A percentile compares a stretch with the other conserved stretches of the same genome.
Evolutionary conservation across 148 eudicot species (phyloP).

Genomic region (Bassia scoparia): DNA sequence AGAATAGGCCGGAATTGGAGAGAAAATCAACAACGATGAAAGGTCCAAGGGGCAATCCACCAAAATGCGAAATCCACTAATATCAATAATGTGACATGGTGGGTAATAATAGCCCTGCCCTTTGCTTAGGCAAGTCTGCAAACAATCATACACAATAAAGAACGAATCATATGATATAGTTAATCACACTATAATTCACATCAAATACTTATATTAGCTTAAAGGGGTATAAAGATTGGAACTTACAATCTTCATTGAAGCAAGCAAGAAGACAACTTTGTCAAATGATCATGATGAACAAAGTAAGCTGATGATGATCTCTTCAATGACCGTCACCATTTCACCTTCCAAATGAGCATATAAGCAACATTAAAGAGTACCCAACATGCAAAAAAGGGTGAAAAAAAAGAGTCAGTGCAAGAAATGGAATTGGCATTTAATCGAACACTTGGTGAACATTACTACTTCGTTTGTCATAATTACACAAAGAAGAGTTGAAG

Average conservation of each 20-base stretch:
- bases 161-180: not conserved
- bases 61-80: slow-evolving; percentile 58
- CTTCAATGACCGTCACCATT: not conserved
- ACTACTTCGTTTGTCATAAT: not conserved
- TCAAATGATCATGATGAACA: not conserved
- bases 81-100: slow-evolving; percentile 57
- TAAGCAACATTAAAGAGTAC: not conserved
- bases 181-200: not conserved
- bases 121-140: slow-evolving; percentile 78
- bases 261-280: not conserved
- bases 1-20: slow-evolving; percentile 49
- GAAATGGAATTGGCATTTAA: slow-evolving; percentile 3
- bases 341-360: too few relatives aligned
- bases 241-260: slow-evolving; percentile 34
- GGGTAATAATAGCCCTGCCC: slow-evolving; percentile 67
- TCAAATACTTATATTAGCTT: not conserved
- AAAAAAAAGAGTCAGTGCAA: not conserved
- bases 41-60: slow-evolving; percentile 91
- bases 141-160: not conserved
- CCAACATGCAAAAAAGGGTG: not conserved
- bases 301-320: not conserved
- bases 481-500: too few relatives aligned
- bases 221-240: not conserved
- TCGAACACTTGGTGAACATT: slow-evolving; percentile 19
- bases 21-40: slow-evolving; percentile 54